Evolutionary conservation across 2,329 filamentous ascomycete species (phyloP).

Genomic region (Colletotrichum coccodes): DNA sequence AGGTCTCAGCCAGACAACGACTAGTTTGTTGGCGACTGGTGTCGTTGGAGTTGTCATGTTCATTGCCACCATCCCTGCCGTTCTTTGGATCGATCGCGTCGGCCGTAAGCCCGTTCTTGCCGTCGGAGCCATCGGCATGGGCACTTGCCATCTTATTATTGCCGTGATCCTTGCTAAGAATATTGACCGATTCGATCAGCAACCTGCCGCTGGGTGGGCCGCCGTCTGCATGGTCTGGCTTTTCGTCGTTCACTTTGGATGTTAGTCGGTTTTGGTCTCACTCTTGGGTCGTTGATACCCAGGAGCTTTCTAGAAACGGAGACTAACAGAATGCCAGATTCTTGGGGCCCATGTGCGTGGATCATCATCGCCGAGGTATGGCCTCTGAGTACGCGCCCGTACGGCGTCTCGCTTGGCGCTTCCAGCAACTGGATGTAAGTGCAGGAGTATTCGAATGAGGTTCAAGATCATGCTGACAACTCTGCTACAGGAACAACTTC

Average conservation of each 20-base stretch:
- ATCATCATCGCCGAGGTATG: constrained; percentile 80
- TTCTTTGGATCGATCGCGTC: constrained; percentile 72
- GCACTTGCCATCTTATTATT: constrained; percentile 75
- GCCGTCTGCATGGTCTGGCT: constrained; percentile 76
- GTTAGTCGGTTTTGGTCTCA: too few relatives aligned
- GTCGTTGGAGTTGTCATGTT: constrained; percentile 80
- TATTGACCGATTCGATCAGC: constrained; percentile 64
- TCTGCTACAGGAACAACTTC: constrained; percentile 58
- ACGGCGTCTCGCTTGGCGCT: constrained; percentile 76
- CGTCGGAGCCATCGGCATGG: constrained; percentile 77
- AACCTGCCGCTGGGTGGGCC: constrained; percentile 72
- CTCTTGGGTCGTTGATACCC: too few relatives aligned
- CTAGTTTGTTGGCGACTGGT: constrained; percentile 73
- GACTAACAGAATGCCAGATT: constrained; percentile 52
- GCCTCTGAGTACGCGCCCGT: constrained; percentile 75
- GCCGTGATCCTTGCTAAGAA: constrained; percentile 75
- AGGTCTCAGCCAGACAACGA: constrained; percentile 63
- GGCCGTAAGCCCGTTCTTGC: constrained; percentile 72
- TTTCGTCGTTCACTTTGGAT: constrained; percentile 80
- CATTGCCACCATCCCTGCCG: constrained; percentile 70
- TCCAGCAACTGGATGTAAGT: constrained; percentile 71
- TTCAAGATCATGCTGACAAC: not conserved
- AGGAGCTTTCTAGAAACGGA: not conserved
- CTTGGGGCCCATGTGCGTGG: constrained; percentile 80
- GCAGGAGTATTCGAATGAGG: not conserved